These are phyloP conservation scores for Aspergillus sp. DNA, from an alignment of 2,329 filamentous ascomycete species.

Conservation along the genomic window DNA sequence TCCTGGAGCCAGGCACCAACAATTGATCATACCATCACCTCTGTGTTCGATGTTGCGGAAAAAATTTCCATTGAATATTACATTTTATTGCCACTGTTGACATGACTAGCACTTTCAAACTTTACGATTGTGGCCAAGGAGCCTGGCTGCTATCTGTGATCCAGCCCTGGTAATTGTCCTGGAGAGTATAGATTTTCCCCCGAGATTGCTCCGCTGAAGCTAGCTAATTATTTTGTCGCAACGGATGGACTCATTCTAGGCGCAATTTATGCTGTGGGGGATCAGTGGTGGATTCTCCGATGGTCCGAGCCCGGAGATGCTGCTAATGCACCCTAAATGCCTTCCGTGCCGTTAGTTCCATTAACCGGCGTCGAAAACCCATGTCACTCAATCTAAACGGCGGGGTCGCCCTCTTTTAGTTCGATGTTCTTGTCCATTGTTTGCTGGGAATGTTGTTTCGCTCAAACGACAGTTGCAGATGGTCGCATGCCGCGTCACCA, in stretches of 20 bases:
- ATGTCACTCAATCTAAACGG: not conserved
- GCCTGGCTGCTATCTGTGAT: no score
- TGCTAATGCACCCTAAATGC: not conserved
- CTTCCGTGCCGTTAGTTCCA: not conserved
- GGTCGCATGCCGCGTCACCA: not conserved
- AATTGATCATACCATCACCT: no score
- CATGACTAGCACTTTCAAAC: no score
- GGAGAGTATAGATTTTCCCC: no score
- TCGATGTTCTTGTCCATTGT: not conserved
- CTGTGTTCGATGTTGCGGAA: no score
- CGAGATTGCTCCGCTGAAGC: no score
- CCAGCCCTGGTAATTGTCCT: no score
- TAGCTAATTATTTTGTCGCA: no score
- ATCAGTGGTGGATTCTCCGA: not conserved
- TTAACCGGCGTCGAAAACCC: not conserved
- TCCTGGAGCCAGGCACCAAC: no score
- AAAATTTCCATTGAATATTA: no score
- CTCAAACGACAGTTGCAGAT: not conserved
- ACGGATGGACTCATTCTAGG: not conserved
- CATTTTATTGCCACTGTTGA: no score
- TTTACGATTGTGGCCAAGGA: no score
- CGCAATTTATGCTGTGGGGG: not conserved
- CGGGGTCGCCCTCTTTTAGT: not conserved
- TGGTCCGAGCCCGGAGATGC: not conserved
- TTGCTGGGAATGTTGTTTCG: not conserved